A percentile compares a stretch with the other conserved stretches of the same genome.
These are phyloP conservation scores for Alternaria incomplexa DNA, from an alignment of 2,329 filamentous ascomycete genomes.

Conservation along the genomic window DNA sequence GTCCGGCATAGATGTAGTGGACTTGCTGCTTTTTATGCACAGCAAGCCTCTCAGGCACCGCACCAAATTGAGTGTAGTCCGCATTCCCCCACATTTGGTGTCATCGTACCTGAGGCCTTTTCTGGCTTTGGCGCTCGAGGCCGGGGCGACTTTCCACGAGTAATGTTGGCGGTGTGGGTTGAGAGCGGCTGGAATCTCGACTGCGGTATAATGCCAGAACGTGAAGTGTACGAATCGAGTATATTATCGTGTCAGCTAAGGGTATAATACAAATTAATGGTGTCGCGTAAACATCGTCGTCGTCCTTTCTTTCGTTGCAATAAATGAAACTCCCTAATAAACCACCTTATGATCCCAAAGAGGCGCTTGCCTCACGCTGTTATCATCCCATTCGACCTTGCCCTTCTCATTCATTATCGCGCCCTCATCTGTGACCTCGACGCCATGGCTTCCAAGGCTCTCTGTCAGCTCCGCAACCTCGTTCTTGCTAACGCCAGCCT, in stretches of 20 bases:
- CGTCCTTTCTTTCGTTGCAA: too few species aligned
- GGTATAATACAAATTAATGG: neutral
- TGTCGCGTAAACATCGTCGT: neutral
- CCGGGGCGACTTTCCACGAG: neutral
- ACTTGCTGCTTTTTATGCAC: neutral
- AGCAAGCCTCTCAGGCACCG: neutral
- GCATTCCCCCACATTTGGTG: neutral
- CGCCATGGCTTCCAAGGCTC: slow-evolving; percentile 32
- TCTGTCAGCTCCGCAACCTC: slow-evolving; percentile 51
- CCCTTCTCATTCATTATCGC: slow-evolving; percentile 54
- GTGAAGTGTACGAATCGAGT: neutral
- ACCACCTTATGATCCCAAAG: slow-evolving; percentile 5
- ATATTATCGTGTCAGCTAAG: neutral
- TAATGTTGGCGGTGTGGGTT: neutral
- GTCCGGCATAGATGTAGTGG: neutral
- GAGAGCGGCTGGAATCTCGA: neutral
- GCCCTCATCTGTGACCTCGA: slow-evolving; percentile 53
- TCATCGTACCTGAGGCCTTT: neutral
- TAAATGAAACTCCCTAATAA: neutral
- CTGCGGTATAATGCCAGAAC: neutral
- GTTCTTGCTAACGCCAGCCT: slow-evolving; percentile 50
- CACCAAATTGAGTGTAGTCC: neutral
- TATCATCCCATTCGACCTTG: slow-evolving; percentile 48
- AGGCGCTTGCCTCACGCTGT: slow-evolving; percentile 3
- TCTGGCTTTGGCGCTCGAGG: neutral